Evolutionary conservation across 163 green algal species (phyloP).

Genomic region (Chlamydomonas reinhardtii): DNA sequence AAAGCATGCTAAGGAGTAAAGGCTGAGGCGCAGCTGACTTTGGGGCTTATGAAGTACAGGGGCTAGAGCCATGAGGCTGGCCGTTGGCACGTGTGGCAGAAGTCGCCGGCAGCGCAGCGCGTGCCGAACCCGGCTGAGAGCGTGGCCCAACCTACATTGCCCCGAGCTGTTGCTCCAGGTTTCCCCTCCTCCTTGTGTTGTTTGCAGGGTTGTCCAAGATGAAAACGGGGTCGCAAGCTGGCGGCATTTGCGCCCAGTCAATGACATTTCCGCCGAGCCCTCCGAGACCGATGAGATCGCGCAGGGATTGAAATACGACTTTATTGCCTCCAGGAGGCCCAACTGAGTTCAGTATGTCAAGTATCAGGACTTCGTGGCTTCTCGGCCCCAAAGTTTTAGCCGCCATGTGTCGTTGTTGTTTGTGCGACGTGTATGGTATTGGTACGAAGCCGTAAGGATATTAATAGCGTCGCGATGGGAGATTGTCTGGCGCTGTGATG

Average conservation of each 20-base stretch:
- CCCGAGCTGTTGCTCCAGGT: slow-evolving; percentile 40
- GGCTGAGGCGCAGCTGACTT: too few relatives aligned
- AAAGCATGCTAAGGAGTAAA: too few relatives aligned
- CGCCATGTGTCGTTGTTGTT: background rate
- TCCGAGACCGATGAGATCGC: too few relatives aligned
- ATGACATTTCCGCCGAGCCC: background rate
- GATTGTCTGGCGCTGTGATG: too few relatives aligned
- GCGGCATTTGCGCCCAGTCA: slow-evolving; percentile 43
- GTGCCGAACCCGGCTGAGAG: too few relatives aligned
- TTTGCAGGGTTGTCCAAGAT: slow-evolving; percentile 56
- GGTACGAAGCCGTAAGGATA: too few relatives aligned
- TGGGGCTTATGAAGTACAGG: too few relatives aligned
- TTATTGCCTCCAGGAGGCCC: background rate
- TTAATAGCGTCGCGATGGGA: too few relatives aligned
- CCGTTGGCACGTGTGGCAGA: too few relatives aligned
- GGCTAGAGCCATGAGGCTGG: too few relatives aligned
- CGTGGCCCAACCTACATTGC: slow-evolving; percentile 5
- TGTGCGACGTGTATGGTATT: too few relatives aligned
- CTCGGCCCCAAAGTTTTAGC: background rate
- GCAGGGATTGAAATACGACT: background rate
- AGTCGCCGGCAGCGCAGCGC: too few relatives aligned
- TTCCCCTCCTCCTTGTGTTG: slow-evolving; percentile 17
- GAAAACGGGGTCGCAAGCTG: slow-evolving; percentile 38
- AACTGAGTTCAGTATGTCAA: background rate
- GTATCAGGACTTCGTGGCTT: slow-evolving; percentile 27